Evolutionary conservation across 2,329 filamentous ascomycete species (phyloP), one percentile per base, ranked within the genome.

Genomic region (Elsinoe fawcettii): DNA sequence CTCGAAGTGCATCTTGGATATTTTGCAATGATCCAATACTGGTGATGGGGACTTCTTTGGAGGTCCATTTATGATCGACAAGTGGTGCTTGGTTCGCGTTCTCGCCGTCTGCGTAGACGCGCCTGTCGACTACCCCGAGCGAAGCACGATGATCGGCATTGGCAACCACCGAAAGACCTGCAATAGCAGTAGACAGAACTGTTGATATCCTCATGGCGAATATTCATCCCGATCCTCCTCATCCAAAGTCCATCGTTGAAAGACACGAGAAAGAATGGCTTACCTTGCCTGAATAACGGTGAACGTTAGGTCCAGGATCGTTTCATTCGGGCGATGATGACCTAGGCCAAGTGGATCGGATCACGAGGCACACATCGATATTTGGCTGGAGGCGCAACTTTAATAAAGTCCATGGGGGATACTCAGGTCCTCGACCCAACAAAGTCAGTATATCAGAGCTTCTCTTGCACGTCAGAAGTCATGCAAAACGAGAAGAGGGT

Each of bases 1-100:
- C 82, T 47, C 83, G 77, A 61, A 96, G 77, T 5, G 88, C 86
- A 51, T 79, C 39, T 25, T 56, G 41, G 12, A 56, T 47, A 25
- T 53, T n/a, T 12, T 36, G 25, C n/a, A 53, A 25, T n/a, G 18
- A 34, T 14, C 30, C 49, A 11, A 11, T 22, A 12, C 32, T 16
- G 16, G 32, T 14, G 5, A 16, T 18, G 2, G 32, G 3, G 11
- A 4, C 8, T 9, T n/a, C 9, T 7, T 34, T n/a, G 16, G 14
- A 2, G 8, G 16, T 25, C 22, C 12, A 20, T 12, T 12, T n/a
- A 20, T 27, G 32, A 18, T 53, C n/a, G 12, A 25, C 16, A 11
- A 36, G 49, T 25, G 16, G 30, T 39, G 32, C 46, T 20, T 51
- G 46, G 8, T 14, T 11, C 30, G 23, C 9, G 25, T 16, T 2